Base-by-base conservation (phyloP, 1,284 basidiomycete genomes). In the Ustilago cynodontis region DNA sequence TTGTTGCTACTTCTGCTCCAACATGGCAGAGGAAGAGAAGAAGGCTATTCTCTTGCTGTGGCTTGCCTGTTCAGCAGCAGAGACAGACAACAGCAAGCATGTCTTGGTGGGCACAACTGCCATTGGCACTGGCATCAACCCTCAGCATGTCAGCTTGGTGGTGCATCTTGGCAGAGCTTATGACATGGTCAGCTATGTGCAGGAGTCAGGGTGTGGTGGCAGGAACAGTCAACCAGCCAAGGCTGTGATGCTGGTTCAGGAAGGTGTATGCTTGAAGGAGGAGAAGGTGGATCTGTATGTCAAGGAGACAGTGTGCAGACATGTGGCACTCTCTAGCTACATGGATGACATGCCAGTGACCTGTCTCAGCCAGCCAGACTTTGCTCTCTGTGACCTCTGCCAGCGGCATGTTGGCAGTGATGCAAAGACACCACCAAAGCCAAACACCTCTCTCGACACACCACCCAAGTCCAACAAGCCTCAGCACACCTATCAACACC, bases 91-190 rank as follows among this genome's bases (percentile, higher is more conserved):
- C 54, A 56, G 20, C 35, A 39, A 26, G 24, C 54, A 22, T 41
- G 9, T 56, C 37, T 4, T 56, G 35, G 54, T 56, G 3, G 54
- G 54, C 35, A 56, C 54, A 6, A 24, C 54, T 26, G 54, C 54
- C 35, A 56, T 56, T 56, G 54, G 54, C 37, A 56, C 54, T 39
- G 54, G 54, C 35, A 56, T 41, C 54, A 39, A 56, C 24, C 54
- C 54, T 14, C 22, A 1, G 2, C 54, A 56, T 28, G 54, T 56
- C 22, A 39, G 13, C 9, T 37, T 56, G 33, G 54, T 56, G 54
- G 37, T 41, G 2, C 54, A 56, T 18, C 24, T 13, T 22, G 22
- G 54, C 26, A 37, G 28, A 9, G 22, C 54, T 24, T 56, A 20
- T 11, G 54, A 56, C 54, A 7, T 56, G 54, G 37, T 56, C 54